Base-by-base conservation (phyloP, 2,329 filamentous ascomycete species). In the Arthrinium phaeospermum region DNA sequence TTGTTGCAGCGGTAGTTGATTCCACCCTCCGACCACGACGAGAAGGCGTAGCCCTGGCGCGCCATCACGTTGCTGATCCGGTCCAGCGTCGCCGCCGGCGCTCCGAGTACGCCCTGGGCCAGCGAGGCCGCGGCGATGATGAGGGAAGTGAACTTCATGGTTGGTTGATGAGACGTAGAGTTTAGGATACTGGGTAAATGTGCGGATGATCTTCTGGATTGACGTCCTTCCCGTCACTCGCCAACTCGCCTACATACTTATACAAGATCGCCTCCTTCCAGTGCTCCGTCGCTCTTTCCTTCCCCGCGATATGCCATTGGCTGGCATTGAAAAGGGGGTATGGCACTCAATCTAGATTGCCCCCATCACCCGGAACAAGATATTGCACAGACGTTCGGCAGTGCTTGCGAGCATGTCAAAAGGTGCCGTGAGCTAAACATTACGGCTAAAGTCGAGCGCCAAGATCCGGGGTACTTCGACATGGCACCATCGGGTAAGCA, bases 11-110 rank as follows among this genome's bases (percentile, higher is more conserved):
- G 79, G 64, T 84, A 82, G 67, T 79, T 80, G 69, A 82, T 82
- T 53, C 79, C 80, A 0, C 83, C 83, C 70, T 86, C 83, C 64
- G 82, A 84, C 83, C 83, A 85, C 78, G 81, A 85, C 12, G 80
- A 82, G 70, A 83, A 86, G 76, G 82, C 84, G 74, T 82, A 85
- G 49, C 82, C 82, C 47, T 51, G 45, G 19, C 30, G 45, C 2
- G 45, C 46, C 30, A 49, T 49, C 27, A 37, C 27, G 12, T 34
- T 14, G 30, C 68, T 51, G 24, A 46, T 68, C 10, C 30, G 27
- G 27, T 41, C 68, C 8, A 37, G 19, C 7, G 8, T 30, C 3
- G 30, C 16, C 22, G 68, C 16, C 22, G 68, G 68, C 30, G 68
- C 68, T 13, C 68, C 46, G 22, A 69, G 68, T 0, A 69, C 68